These are phyloP conservation scores for Aspergillus egyptiacus DNA, from an alignment of 495 filamentous ascomycete genomes.

Conservation along the genomic window DNA sequence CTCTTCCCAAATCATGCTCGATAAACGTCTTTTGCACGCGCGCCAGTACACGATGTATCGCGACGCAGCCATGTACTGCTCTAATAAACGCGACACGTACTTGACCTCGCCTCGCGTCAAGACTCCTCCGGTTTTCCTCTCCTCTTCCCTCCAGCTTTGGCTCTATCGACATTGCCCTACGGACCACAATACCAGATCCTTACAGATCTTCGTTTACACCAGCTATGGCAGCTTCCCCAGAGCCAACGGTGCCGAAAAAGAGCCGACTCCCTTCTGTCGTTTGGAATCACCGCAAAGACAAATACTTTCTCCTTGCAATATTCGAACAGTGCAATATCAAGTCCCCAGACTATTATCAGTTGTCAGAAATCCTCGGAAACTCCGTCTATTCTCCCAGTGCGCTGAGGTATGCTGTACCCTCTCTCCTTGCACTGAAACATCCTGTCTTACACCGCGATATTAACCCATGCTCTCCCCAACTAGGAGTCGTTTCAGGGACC, in stretches of 20 bases:
- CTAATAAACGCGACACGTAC: too few species aligned
- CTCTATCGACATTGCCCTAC: too few species aligned
- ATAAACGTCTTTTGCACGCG: too few species aligned
- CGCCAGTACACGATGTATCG: too few species aligned
- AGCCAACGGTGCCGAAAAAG: background rate
- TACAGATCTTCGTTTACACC: too few species aligned
- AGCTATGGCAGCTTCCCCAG: too few species aligned
- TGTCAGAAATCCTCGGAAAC: slow-evolving; percentile 6
- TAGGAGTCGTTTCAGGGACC: slow-evolving; percentile 2
- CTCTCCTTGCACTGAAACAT: background rate
- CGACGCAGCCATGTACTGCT: too few species aligned
- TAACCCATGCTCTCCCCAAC: background rate
- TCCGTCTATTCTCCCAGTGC: background rate
- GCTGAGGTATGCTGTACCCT: slow-evolving; percentile 3
- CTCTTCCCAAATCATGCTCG: too few species aligned
- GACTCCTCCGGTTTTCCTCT: too few species aligned
- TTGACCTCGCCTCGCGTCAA: too few species aligned
- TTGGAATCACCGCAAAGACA: slow-evolving; percentile 13
- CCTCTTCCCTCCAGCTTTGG: too few species aligned
- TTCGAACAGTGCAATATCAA: background rate
- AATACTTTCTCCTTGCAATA: slow-evolving; percentile 9
- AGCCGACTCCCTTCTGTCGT: background rate
- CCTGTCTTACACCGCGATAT: background rate
- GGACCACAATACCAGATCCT: too few species aligned
- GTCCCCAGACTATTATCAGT: slow-evolving; percentile 4